Conservation (phyloP, 805 yeast genomes). For the Lachancea sp. region DNA sequence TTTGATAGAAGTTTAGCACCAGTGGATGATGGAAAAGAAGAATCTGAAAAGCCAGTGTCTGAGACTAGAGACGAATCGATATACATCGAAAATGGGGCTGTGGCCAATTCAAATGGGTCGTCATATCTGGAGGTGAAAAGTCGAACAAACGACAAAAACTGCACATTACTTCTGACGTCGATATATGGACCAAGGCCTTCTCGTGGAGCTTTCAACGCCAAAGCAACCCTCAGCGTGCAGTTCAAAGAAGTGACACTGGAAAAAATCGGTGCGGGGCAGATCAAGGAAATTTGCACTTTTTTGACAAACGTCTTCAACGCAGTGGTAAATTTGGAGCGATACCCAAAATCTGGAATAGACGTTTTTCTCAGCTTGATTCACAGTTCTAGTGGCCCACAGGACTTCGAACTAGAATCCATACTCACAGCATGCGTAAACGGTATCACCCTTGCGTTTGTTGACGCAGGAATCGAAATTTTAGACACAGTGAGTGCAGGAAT, state of each 20-base stretch:
- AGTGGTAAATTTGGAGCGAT: constrained; percentile 48
- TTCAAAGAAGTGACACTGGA: constrained; percentile 33
- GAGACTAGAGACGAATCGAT: constrained; percentile 30
- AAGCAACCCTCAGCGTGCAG: constrained; percentile 57
- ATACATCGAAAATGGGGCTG: constrained; percentile 57
- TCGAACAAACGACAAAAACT: constrained; percentile 20
- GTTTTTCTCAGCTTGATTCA: constrained; percentile 60
- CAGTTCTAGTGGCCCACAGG: constrained; percentile 5
- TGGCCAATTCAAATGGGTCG: constrained; percentile 75
- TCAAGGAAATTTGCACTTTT: constrained; percentile 40
- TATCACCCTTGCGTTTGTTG: constrained; percentile 68
- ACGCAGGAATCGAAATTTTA: constrained; percentile 74
- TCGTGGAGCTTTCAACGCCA: constrained; percentile 61
- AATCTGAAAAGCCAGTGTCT: constrained; percentile 7
- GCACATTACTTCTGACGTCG: constrained; percentile 49
- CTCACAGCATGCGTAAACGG: constrained; percentile 34
- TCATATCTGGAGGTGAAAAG: constrained; percentile 62
- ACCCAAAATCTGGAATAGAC: constrained; percentile 87
- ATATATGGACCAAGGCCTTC: constrained; percentile 89
- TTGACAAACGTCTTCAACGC: constrained; percentile 35
- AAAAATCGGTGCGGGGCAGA: constrained; percentile 19
- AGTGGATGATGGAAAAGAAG: constrained; percentile 14
- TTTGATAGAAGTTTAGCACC: constrained; percentile 24
- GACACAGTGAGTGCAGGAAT: constrained; percentile 70
- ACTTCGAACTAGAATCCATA: constrained; percentile 29